Evolutionary conservation across 179 eudicot species (phyloP), one percentile per base, ranked within the genome.

Genomic region (Vitellaria paradoxa): DNA sequence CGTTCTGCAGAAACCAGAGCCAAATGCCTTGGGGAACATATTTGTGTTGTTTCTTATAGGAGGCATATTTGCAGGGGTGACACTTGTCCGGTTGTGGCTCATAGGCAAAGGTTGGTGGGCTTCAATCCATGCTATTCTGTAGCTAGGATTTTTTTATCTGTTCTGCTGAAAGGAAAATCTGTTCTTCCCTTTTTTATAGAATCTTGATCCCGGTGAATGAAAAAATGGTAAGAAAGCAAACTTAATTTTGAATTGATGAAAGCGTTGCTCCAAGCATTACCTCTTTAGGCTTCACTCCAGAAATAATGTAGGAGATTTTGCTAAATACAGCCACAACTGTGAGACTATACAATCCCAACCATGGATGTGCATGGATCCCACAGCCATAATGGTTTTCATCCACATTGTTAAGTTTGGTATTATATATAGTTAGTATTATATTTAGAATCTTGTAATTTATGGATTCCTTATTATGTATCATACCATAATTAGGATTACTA

Each of bases 11-110:
- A 87, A 89, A 46, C 87, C 91, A 15, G 91, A 88, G 80, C 89
- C 84, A 63, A 88, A 86, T 79, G 91, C 91, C 7, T 42, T 86
- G 62, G 91, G 91, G 37, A 88, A 88, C 47, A 76, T 88, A 23
- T 80, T 88, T 9, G 82, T 84, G 18, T n/a, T 82, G 65, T 88
- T 82, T 86, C 85, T 84, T 12, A 26, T 84, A 1, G 80, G 65
- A 1, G 91, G 89, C 11, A 73, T 88, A 65, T 86, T 74, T 84
- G 83, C 82, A 12, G 91, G 91, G 10, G 86, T 81, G 20, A 59
- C 81, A 17, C 79, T 74, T 45, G 91, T 86, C 53, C 86, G 91
- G 91, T 64, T 86, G 62, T 88, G 89, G 89, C 87, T 84, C 42
- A 86, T 88, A 5, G 89, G 89, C 37, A 88, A 84, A 76, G 87